Evolutionary conservation across 345 rosid species (phyloP).

Genomic region (Alliaria petiolata): DNA sequence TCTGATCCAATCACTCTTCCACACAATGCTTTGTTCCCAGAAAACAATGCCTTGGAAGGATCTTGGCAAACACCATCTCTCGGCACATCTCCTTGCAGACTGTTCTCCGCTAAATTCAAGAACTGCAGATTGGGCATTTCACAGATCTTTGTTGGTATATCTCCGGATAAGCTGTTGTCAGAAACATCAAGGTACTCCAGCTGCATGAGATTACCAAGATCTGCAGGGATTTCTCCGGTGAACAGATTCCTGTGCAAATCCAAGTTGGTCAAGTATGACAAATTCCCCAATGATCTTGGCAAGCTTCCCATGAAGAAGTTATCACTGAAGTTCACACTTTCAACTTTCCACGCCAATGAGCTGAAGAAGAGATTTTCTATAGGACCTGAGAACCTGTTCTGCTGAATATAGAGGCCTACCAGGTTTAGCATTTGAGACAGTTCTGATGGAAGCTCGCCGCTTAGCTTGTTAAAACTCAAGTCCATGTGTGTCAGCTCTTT

Average conservation of each 20-base stretch:
- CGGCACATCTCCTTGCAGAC: slow-evolving; percentile 62
- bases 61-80: slow-evolving; percentile 54
- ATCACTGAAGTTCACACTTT: slow-evolving; percentile 55
- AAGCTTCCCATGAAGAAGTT: slow-evolving; percentile 53
- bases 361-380: slow-evolving; percentile 39
- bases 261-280: slow-evolving; percentile 56
- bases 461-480: slow-evolving; percentile 61
- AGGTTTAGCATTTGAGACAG: slow-evolving; percentile 59
- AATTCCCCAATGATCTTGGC: slow-evolving; percentile 60
- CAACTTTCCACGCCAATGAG: slow-evolving; percentile 61
- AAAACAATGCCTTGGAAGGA: slow-evolving; percentile 39
- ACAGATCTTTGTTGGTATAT: slow-evolving; percentile 60
- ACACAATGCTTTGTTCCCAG: slow-evolving; percentile 64
- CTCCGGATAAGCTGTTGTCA: slow-evolving; percentile 53
- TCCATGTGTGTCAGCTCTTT: slow-evolving; percentile 74
- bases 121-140: slow-evolving; percentile 39
- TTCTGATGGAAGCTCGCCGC: slow-evolving; percentile 57
- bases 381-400: slow-evolving; percentile 55
- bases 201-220: slow-evolving; percentile 58
- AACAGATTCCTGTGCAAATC: slow-evolving; percentile 63
- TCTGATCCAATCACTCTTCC: slow-evolving; percentile 42
- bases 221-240: slow-evolving; percentile 58
- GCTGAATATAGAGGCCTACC: slow-evolving; percentile 70
- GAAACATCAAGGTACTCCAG: slow-evolving; percentile 65
- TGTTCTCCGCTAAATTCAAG: slow-evolving; percentile 54